Evolutionary conservation across 1,284 basidiomycete species (phyloP).

Genomic region (Ceratorhiza oryzae-sativae): DNA sequence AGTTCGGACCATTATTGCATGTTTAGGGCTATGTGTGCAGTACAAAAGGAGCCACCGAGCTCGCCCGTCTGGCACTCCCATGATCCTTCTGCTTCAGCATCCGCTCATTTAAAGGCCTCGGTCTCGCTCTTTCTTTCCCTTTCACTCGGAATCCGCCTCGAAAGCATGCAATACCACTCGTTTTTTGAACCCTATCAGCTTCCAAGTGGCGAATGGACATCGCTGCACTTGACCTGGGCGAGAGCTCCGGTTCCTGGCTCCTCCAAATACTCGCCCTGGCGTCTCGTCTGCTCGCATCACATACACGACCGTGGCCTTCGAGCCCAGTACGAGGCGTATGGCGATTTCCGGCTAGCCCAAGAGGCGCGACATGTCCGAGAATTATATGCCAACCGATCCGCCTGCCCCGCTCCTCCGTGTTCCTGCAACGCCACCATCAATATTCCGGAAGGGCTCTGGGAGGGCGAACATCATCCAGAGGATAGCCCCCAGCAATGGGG

Average conservation of each 20-base stretch:
- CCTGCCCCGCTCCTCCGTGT: conserved; percentile 24
- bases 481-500: conserved; percentile 31
- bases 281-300: conserved; percentile 35
- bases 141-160: conserved; percentile 24
- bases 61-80: conserved; percentile 1
- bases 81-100: conserved; percentile 14
- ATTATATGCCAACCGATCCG: conserved; percentile 9
- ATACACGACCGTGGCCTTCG: conserved; percentile 35
- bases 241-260: conserved; percentile 20
- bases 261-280: conserved; percentile 21
- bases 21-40: conserved; percentile 35
- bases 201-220: conserved; percentile 34
- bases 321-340: conserved; percentile 35
- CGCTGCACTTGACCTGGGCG: conserved; percentile 27
- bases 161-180: conserved; percentile 37
- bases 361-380: conserved; percentile 29
- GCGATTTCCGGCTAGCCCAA: conserved; percentile 25
- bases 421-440: conserved; percentile 11
- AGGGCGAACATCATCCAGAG: conserved; percentile 10
- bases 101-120: conserved; percentile 37
- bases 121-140: conserved; percentile 1
- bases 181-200: conserved; percentile 36
- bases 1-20: conserved; percentile 30
- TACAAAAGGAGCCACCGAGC: conserved; percentile 32
- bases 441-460: neutral